phyloP scores from a whole-genome alignment of 2,329 filamentous ascomycete species.

The Fusarium illudens region DNA sequence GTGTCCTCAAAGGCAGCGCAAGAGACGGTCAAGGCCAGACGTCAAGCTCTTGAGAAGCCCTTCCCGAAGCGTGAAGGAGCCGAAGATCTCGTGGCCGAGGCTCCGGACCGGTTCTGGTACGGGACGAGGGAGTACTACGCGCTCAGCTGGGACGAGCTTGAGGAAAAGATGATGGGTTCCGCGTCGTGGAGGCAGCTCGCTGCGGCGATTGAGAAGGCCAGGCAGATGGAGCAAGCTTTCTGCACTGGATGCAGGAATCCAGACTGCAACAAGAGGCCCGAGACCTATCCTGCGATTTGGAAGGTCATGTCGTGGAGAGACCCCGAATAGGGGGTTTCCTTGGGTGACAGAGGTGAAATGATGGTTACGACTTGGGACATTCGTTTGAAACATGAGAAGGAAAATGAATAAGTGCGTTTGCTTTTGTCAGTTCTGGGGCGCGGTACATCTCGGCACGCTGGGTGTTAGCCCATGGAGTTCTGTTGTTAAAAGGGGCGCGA shows the following conservation, averaged over 20 bases:
- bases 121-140: neutral
- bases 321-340: neutral
- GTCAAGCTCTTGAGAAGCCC: neutral
- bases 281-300: neutral
- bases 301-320: slow-evolving; percentile 3
- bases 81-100: neutral
- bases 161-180: neutral
- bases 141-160: neutral
- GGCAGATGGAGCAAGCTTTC: neutral
- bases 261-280: neutral
- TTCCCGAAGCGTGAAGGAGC: neutral
- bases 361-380: neutral
- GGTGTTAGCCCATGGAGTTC: neutral
- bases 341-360: neutral
- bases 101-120: neutral
- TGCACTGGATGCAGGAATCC: neutral
- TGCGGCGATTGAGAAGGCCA: neutral
- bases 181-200: neutral
- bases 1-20: neutral
- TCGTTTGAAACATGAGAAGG: neutral
- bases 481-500: neutral
- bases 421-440: neutral
- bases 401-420: neutral
- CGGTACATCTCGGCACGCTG: neutral
- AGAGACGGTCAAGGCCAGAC: neutral